Conservation (phyloP, 139 green algal genomes). For the Coelastrella sp. region DNA sequence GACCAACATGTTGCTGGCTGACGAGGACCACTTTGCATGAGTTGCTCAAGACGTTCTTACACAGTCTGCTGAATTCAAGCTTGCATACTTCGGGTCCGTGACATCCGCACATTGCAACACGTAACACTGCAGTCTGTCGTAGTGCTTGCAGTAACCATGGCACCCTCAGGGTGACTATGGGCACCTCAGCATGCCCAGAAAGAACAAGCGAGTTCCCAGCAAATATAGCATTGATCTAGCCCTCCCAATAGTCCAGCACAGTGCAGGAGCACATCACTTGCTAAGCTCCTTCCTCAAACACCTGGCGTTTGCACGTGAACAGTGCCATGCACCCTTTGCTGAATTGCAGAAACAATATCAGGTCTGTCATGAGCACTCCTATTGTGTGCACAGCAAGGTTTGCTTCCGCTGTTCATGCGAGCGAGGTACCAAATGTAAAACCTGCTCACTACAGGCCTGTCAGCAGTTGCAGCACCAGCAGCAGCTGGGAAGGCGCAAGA, state of each 20-base stretch:
- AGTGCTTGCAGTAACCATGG: neutral
- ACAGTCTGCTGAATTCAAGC: too few relatives aligned
- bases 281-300: conserved; percentile 24
- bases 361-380: neutral
- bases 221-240: neutral
- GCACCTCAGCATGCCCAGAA: conserved; percentile 17
- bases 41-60: too few relatives aligned
- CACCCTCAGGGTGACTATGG: neutral
- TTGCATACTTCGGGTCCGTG: too few relatives aligned
- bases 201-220: neutral
- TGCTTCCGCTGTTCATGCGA: neutral
- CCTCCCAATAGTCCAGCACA: neutral
- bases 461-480: conserved; percentile 37
- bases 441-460: conserved; percentile 12
- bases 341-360: conserved; percentile 14
- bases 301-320: conserved; percentile 9
- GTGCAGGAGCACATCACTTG: neutral
- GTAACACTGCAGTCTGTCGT: too few relatives aligned
- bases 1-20: too few relatives aligned
- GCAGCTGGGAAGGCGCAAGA: neutral
- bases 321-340: conserved; percentile 31
- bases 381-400: neutral
- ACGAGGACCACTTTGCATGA: too few relatives aligned
- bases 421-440: neutral
- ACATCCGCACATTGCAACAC: neutral